Percentiles rank a stretch among this genome's conserved stretches.
Conservation (phyloP, 306 rosid genomes). For the Begonia loranthoides region DNA sequence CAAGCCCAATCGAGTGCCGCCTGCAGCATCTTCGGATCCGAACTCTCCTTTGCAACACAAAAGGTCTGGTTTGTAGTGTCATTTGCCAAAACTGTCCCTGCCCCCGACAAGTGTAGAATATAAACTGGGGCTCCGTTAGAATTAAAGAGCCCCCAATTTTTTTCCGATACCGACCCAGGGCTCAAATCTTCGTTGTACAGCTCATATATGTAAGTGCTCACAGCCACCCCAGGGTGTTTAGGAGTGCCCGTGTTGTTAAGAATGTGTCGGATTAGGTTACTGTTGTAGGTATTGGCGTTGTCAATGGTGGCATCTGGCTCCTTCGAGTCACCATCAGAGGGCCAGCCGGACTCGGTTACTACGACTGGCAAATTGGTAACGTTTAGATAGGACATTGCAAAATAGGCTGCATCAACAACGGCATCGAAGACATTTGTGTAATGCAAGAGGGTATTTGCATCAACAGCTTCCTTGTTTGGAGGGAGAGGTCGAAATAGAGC, state of each 20-base stretch:
- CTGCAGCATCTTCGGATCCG: constrained; percentile 74
- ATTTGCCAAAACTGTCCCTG: constrained; percentile 66
- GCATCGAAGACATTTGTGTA: constrained; percentile 94
- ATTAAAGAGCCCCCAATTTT: constrained; percentile 82
- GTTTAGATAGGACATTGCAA: constrained; percentile 78
- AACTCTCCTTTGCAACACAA: constrained; percentile 63
- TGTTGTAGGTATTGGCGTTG: constrained; percentile 83
- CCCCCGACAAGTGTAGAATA: constrained; percentile 69
- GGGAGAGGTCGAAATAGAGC: constrained; percentile 92
- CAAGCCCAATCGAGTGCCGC: constrained; percentile 97
- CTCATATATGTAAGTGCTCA: constrained; percentile 84
- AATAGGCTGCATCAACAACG: constrained; percentile 82
- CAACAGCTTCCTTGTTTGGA: constrained; percentile 90
- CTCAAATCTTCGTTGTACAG: constrained; percentile 86
- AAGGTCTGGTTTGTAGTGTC: constrained; percentile 89
- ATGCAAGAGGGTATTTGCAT: constrained; percentile 79
- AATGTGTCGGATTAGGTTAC: constrained; percentile 82
- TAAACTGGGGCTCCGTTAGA: constrained; percentile 62
- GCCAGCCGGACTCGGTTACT: constrained; percentile 94
- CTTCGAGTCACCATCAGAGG: constrained; percentile 67
- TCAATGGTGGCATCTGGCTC: constrained; percentile 73
- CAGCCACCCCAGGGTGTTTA: constrained; percentile 76
- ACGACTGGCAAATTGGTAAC: constrained; percentile 61
- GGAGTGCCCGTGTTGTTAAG: constrained; percentile 89
- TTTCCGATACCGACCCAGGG: constrained; percentile 65